Base-by-base conservation (phyloP, 176 grass and related monocot genomes). In the Luzula sylvatica region DNA sequence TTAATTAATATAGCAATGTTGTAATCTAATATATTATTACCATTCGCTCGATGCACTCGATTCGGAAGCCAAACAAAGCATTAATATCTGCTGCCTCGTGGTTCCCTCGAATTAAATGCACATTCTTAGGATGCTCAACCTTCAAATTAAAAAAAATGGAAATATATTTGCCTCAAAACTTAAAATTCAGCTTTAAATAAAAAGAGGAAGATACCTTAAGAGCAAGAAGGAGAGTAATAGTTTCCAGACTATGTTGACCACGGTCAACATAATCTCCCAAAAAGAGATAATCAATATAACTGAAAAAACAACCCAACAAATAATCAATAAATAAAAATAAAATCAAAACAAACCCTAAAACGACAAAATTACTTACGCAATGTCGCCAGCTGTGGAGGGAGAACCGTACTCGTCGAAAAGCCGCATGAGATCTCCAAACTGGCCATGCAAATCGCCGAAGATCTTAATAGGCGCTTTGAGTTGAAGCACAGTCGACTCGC, bases 71-170 rank as follows among this genome's bases (percentile, higher is more conserved):
- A 80, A 98, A 98, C 15, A 98, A 42, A 58, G 92, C 92, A 80
- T 98, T 98, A 59, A 98, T 98, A 80, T 98, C 92, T 72, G 92
- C 81, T 19, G 92, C 92, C 75, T 98, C 92, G 46, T 98, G 92
- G 74, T 98, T 98, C 23, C 92, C 92, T 41, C 92, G 81, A 75
- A 98, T 98, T 70, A 98, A 80, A 83, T 98, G 92, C n/a, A 98
- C 75, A 32, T 90, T 98, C 4, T 90, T 72, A 51, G 92, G 74
- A 90, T 87, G 79, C 39, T 98, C 92, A 72, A 98, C 85, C 92
- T 98, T 64, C 45, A 87, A 11, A 49, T 53, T 67, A 48, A 49
- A 25, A 14, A 47, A 71, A 53, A 23, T 49, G 47, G 2, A 48
- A 64, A 16, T 18, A 35, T 20, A 24, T 52, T 67, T 26, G 25